Evolutionary conservation across 371 early-diverging fungal species (phyloP), one percentile per base, ranked within the genome.

Genomic region (Caulochytrium protostelioides): DNA sequence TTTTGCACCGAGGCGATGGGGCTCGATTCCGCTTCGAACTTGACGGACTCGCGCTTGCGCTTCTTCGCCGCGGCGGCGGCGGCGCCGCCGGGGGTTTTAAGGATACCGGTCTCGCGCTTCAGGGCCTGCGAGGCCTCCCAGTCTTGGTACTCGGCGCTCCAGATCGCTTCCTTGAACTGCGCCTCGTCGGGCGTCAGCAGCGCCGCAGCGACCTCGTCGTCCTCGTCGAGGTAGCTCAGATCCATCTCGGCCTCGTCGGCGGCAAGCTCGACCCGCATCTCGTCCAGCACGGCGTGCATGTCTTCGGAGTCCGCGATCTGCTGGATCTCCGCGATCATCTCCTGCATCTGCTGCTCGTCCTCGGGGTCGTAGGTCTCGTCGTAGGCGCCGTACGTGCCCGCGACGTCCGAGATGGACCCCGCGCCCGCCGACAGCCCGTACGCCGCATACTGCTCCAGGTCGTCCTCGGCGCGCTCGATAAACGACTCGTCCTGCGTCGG

Each of bases 101-200:
- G 38, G 15, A 12, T 24, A 32, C 35, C 21, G 10, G 17, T 36
- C n/a, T n/a, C n/a, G n/a, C n/a, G n/a, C n/a, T n/a, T n/a, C n/a
- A n/a, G n/a, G n/a, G n/a, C n/a, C n/a, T 21, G 31, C 19, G 12
- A n/a, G 15, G 64, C 65, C n/a, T 83, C 49, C 50, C 75, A 89
- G 21, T 84, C 85, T 41, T 71, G 68, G 57, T 91, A 84, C 25
- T 73, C 68, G 22, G 67, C 71, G 43, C 66, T 76, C 92, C 92
- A 91, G 14, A 85, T 57, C 36, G 56, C 58, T 0, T 75, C 74
- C 48, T 86, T 86, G 21, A 71, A 41, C 24, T 58, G 62, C 5
- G 79, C 70, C 47, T 91, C 89, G 2, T 71, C 72, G 1, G 70
- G 65, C 4, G 61, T 69, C 22, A 87, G 47, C 7, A 83, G 55